Base-by-base conservation (phyloP, 768 basidiomycete genomes). In the Suillus variegatus region DNA sequence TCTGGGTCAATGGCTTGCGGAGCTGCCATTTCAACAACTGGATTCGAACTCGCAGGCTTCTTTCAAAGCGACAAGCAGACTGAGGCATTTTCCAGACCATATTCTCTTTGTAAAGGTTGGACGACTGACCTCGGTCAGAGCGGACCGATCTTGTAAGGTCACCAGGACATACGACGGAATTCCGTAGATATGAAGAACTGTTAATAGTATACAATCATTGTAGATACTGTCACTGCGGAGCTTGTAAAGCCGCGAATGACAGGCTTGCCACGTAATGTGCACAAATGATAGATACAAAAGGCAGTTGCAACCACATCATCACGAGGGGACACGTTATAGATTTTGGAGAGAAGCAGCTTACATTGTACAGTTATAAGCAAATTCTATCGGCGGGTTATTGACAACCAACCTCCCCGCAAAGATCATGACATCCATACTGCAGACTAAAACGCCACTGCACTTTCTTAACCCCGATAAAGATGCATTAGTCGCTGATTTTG, bases 1-100 rank as follows among this genome's bases (percentile, higher is more conserved):
- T 85, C 84, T 13, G 88, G 86, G 68, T 91, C 84, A n/a, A 93
- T 78, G 32, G 88, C 87, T 66, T 88, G 82, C 22, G 64, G 75
- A 40, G 60, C 66, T 4, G 38, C 9, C 75, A 75, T 76, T 36
- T 64, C 58, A 28, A 38, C 58, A 28, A 38, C 5, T 55, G 6
- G 41, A 22, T 41, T 20, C 22, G 40, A 16, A 60, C 36, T 38
- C 10, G 25, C 2, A 18, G 40, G 40, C 4, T 28, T 4, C 22
- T 9, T 36, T 55, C 28, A 25, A 38, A 60, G 38, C 13, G 38
- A 63, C 43, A 32, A 20, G 25, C 16, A 25, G 32, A 32, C 32
- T 32, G 32, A 32, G 4, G 32, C 5, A 32, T 16, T 9, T 25
- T 38, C 22, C 22, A 10, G 4, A 38, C 8, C 35, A 18, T 7